Conservation (phyloP, 257 asterid species). For the Jasminum sambac region DNA sequence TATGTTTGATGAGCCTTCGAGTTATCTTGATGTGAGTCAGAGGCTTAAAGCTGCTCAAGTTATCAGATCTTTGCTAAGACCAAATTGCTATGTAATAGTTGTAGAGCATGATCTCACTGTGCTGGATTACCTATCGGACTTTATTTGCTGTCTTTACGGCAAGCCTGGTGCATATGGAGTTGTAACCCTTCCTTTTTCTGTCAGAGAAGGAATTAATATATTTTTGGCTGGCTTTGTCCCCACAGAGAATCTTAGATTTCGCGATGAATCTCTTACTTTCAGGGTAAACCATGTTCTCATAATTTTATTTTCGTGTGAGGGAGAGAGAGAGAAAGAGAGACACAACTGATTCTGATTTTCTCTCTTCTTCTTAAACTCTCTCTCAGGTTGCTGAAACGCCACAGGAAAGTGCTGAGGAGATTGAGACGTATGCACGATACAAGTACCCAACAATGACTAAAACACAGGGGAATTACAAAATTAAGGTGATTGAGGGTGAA, state of each 20-base stretch:
- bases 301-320: background rate
- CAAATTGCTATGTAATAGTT: slow-evolving; percentile 90
- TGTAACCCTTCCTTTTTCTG: slow-evolving; percentile 97
- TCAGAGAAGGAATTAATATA: slow-evolving; percentile 96
- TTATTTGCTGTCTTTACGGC: slow-evolving; percentile 96
- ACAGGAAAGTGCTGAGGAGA: slow-evolving; percentile 91
- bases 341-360: slow-evolving; percentile 8
- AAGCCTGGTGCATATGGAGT: slow-evolving; percentile 97
- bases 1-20: slow-evolving; percentile 99
- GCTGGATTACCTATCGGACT: slow-evolving; percentile 90
- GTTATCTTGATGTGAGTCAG: slow-evolving; percentile 98
- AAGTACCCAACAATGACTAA: slow-evolving; percentile 89
- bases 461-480: slow-evolving; percentile 89
- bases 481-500: slow-evolving; percentile 93
- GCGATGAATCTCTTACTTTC: slow-evolving; percentile 89
- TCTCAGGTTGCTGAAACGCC: slow-evolving; percentile 90
- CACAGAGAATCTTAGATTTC: slow-evolving; percentile 86
- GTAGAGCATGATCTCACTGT: slow-evolving; percentile 98
- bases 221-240: slow-evolving; percentile 96
- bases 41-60: slow-evolving; percentile 99
- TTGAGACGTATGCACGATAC: slow-evolving; percentile 84
- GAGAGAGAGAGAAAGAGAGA: too few relatives aligned
- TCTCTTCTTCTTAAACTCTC: too few relatives aligned
- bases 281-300: slow-evolving; percentile 47
- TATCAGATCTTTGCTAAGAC: slow-evolving; percentile 89